Percentiles rank a stretch among this genome's conserved stretches.
Conservation (phyloP, 768 basidiomycete species). For the Floccularia luteovirens region DNA sequence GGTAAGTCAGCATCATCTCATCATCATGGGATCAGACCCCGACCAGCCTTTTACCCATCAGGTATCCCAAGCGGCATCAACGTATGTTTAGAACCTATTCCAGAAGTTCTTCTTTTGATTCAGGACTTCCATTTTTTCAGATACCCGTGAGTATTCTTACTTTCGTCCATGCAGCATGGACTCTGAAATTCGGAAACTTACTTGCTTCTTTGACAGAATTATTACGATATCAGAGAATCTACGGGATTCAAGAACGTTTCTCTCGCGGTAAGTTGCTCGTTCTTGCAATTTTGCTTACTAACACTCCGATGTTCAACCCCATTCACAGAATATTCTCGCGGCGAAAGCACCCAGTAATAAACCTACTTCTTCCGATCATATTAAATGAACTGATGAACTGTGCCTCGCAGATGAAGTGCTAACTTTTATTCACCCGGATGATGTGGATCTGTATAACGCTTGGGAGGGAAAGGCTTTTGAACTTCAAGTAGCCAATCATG, state of each 20-base stretch:
- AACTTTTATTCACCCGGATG: slow-evolving; percentile 79
- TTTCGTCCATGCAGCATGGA: too few species aligned
- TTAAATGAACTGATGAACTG: slow-evolving; percentile 1
- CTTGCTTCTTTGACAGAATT: slow-evolving; percentile 38
- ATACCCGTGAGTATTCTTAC: slow-evolving; percentile 44
- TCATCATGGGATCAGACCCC: background rate
- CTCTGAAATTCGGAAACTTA: slow-evolving; percentile 1
- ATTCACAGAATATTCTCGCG: slow-evolving; percentile 64
- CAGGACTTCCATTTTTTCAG: slow-evolving; percentile 20
- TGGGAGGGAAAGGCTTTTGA: slow-evolving; percentile 82
- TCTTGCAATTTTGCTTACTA: background rate
- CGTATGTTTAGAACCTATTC: slow-evolving; percentile 26
- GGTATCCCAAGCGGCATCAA: slow-evolving; percentile 88
- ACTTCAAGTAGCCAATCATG: slow-evolving; percentile 87
- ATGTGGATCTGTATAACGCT: slow-evolving; percentile 62
- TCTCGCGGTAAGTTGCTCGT: slow-evolving; percentile 45
- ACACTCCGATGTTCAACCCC: background rate
- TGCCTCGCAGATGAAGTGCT: slow-evolving; percentile 53
- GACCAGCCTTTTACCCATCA: slow-evolving; percentile 13
- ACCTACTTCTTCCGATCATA: slow-evolving; percentile 10
- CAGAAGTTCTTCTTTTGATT: background rate
- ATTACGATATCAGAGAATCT: slow-evolving; percentile 77
- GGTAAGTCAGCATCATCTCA: slow-evolving; percentile 31
- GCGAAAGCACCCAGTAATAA: slow-evolving; percentile 83
- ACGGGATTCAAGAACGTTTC: slow-evolving; percentile 89